These are phyloP conservation scores for Apiotrichum gracile DNA, from an alignment of 1,284 basidiomycete species.

Conservation along the genomic window DNA sequence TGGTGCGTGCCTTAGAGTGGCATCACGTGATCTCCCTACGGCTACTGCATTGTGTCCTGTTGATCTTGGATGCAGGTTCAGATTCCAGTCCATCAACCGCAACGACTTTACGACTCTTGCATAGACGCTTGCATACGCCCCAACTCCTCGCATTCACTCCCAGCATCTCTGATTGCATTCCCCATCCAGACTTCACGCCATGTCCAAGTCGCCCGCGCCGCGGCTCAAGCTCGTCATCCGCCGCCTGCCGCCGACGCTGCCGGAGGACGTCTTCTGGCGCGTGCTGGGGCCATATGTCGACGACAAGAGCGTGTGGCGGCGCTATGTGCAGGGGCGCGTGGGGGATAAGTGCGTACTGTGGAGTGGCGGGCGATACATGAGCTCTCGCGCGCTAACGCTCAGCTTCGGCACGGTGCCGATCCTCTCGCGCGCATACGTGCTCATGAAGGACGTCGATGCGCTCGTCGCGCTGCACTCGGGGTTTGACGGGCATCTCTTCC, in stretches of 20 bases:
- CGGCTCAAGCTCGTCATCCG: slow-evolving; percentile 84
- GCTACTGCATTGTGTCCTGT: no score
- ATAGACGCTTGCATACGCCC: no score
- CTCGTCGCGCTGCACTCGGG: slow-evolving; percentile 71
- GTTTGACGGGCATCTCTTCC: slow-evolving; percentile 87
- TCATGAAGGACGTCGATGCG: slow-evolving; percentile 68
- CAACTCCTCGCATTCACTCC: not conserved
- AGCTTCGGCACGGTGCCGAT: slow-evolving; percentile 65
- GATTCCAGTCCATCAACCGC: no score
- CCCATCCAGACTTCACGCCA: not conserved
- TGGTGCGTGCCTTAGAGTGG: no score
- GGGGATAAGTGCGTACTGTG: slow-evolving; percentile 58
- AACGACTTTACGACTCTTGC: no score
- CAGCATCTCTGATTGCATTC: not conserved
- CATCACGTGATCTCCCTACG: no score
- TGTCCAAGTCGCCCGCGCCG: slow-evolving; percentile 14
- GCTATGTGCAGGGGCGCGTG: slow-evolving; percentile 63
- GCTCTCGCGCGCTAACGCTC: not conserved
- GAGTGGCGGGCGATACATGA: not conserved
- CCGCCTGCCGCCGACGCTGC: slow-evolving; percentile 82
- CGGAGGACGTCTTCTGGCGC: slow-evolving; percentile 88
- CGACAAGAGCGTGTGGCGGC: slow-evolving; percentile 63
- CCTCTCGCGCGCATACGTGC: slow-evolving; percentile 83
- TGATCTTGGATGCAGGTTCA: not conserved
- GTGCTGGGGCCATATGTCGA: slow-evolving; percentile 81